These are phyloP conservation scores for Gloeopeniophorella convolvens DNA, from an alignment of 768 basidiomycete species.

Conservation along the genomic window DNA sequence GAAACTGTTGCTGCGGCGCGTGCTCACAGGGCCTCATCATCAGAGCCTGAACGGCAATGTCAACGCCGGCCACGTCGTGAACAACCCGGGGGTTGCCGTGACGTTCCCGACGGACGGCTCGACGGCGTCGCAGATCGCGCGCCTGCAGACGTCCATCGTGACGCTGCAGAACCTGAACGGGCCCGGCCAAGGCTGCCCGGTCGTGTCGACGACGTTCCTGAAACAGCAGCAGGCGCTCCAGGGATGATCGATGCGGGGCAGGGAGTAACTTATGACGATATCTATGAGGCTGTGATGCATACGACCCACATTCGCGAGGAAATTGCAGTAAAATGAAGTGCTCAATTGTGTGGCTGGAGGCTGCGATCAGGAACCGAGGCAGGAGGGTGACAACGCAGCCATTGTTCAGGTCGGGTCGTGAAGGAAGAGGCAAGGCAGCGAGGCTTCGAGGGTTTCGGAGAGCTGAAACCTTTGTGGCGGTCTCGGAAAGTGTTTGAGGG, in stretches of 20 bases:
- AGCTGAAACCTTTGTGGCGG: neutral
- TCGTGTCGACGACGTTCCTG: slow-evolving; percentile 44
- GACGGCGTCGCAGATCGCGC: slow-evolving; percentile 43
- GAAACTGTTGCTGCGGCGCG: neutral
- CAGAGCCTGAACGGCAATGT: neutral
- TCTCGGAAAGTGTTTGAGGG: too few relatives aligned
- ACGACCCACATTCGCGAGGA: too few relatives aligned
- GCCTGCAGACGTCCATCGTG: slow-evolving; percentile 51
- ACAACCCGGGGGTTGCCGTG: slow-evolving; percentile 52
- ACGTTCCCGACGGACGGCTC: slow-evolving; percentile 61
- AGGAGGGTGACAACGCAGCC: too few relatives aligned
- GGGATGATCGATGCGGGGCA: too few relatives aligned
- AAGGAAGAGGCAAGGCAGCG: too few relatives aligned
- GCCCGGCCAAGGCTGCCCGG: slow-evolving; percentile 60
- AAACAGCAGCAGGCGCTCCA: neutral
- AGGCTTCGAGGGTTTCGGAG: too few relatives aligned
- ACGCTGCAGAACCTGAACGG: slow-evolving; percentile 71
- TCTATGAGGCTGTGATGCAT: too few relatives aligned
- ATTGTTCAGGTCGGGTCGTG: too few relatives aligned
- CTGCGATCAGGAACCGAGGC: too few relatives aligned
- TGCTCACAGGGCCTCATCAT: neutral
- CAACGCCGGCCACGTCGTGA: slow-evolving; percentile 35
- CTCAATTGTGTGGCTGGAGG: too few relatives aligned
- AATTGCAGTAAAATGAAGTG: too few relatives aligned
- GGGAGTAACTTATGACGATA: too few relatives aligned